Evolutionary conservation across 1,284 basidiomycete genomes (phyloP).

Genomic region (Cerrena zonata): DNA sequence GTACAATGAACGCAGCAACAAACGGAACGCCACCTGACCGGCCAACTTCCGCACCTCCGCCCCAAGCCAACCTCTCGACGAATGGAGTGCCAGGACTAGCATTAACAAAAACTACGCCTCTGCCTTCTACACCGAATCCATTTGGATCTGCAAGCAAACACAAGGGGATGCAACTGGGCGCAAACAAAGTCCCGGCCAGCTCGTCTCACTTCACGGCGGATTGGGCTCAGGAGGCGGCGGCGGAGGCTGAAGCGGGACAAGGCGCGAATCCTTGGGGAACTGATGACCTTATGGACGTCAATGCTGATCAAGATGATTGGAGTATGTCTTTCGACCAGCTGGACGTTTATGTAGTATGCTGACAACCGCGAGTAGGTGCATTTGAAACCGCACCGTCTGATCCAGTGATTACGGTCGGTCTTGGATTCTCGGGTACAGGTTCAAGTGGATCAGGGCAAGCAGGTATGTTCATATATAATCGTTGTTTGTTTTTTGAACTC

Average conservation of each 20-base stretch:
- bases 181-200: slow-evolving; percentile 39
- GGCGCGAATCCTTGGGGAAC: slow-evolving; percentile 59
- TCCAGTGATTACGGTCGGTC: slow-evolving; percentile 15
- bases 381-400: slow-evolving; percentile 65
- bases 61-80: slow-evolving; percentile 28
- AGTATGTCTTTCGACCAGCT: slow-evolving; percentile 41
- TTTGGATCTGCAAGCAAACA: slow-evolving; percentile 23
- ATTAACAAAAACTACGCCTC: slow-evolving; percentile 6
- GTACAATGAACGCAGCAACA: slow-evolving; percentile 41
- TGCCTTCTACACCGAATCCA: slow-evolving; percentile 16
- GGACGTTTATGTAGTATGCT: neutral
- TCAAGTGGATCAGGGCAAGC: neutral
- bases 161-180: slow-evolving; percentile 70
- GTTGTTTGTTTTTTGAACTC: neutral
- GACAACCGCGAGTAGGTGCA: slow-evolving; percentile 46
- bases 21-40: slow-evolving; percentile 19
- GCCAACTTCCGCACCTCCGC: slow-evolving; percentile 26
- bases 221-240: slow-evolving; percentile 52
- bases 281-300: slow-evolving; percentile 83
- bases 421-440: neutral
- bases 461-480: neutral
- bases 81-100: slow-evolving; percentile 8
- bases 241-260: slow-evolving; percentile 41
- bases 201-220: slow-evolving; percentile 39
- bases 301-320: slow-evolving; percentile 90